Evolutionary conservation across 2,329 filamentous ascomycete genomes (phyloP), one percentile per base, ranked within the genome.

Genomic region (Calonectria crousiana): DNA sequence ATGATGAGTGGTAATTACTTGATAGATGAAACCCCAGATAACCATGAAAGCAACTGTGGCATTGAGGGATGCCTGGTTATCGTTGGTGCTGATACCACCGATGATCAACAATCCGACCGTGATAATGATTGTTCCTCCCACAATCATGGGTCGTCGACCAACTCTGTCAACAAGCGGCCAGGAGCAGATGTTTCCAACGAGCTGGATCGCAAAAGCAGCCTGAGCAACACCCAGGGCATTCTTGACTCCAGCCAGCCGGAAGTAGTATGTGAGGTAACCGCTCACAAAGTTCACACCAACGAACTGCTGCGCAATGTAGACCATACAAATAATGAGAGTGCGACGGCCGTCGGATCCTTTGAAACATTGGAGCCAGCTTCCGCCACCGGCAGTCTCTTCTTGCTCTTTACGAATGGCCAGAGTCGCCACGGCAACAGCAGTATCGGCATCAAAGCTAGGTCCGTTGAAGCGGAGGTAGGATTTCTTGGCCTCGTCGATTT

Each of bases 401-500:
- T 67, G 67, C 53, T 78, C 76, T 44, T 77, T 74, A 49, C 78
- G 75, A 58, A 76, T 79, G 1, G 76, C 76, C 2, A 80, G 70
- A 16, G 75, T 74, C 11, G 80, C 75, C 1, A 78, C 76, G 3
- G 69, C 74, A 30, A 74, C 69, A 5, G 69, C 72, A 8, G 68
- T 76, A 44, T 81, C 79, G 3, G 76, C 79, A 23, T 82, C 79
- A 32, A 79, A 79, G 13, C 69, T 60, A 9, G 78, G 71, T 9
- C 81, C 81, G 52, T 82, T 81, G 74, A 82, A 82, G 11, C 73
- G 72, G 18, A 73, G 69, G 67, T 75, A 76, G 3, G 75, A 69
- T 28, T 66, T 44, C 53, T 73, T 76, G 14, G 87, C 86, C 16
- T 84, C 83, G 2, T 84, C 81, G n/a, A 80, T 71, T n/a, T 82